These are phyloP conservation scores for Pseudonitzschia delicatissima DNA, from an alignment of 108 stramenopile genomes.

Conservation along the genomic window DNA sequence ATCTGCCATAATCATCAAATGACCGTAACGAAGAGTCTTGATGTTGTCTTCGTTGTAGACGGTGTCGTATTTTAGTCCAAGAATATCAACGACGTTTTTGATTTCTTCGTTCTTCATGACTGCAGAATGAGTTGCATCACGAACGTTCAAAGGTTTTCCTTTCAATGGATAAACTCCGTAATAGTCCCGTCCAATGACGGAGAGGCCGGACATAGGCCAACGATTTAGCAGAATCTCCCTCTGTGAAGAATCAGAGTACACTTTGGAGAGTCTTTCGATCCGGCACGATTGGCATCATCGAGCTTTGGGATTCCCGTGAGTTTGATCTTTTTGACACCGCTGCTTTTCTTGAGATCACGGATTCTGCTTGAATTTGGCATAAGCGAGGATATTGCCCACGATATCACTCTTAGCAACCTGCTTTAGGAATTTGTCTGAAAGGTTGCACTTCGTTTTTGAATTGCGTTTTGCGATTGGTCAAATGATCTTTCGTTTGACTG, in stretches of 20 bases:
- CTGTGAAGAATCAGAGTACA: constrained; percentile 95
- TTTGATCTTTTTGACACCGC: constrained; percentile 91
- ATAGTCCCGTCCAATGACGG: constrained; percentile 89
- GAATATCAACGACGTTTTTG: constrained; percentile 95
- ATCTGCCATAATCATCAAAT: constrained; percentile 99
- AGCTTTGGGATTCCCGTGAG: constrained; percentile 91
- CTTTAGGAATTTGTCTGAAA: constrained; percentile 80
- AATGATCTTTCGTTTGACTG: constrained; percentile 96
- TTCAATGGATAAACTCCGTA: constrained; percentile 94
- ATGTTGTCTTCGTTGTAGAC: constrained; percentile 82
- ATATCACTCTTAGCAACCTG: constrained; percentile 89
- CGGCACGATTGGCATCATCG: constrained; percentile 98
- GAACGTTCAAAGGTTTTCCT: constrained; percentile 97
- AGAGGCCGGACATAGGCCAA: constrained; percentile 90
- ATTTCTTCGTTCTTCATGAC: constrained; percentile 97
- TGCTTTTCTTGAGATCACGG: constrained; percentile 88
- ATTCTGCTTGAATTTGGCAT: constrained; percentile 89
- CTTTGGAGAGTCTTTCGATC: constrained; percentile 85
- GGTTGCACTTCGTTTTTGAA: constrained; percentile 79
- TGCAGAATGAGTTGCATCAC: constrained; percentile 81
- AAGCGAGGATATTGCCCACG: constrained; percentile 79
- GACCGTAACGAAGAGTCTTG: constrained; percentile 92
- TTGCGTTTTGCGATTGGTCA: constrained; percentile 75
- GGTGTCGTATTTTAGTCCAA: constrained; percentile 94
- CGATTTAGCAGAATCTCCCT: constrained; percentile 96